Percentiles rank a stretch among this genome's conserved stretches.
phyloP scores from a whole-genome alignment of 805 yeast species.

The Candida pini region DNA sequence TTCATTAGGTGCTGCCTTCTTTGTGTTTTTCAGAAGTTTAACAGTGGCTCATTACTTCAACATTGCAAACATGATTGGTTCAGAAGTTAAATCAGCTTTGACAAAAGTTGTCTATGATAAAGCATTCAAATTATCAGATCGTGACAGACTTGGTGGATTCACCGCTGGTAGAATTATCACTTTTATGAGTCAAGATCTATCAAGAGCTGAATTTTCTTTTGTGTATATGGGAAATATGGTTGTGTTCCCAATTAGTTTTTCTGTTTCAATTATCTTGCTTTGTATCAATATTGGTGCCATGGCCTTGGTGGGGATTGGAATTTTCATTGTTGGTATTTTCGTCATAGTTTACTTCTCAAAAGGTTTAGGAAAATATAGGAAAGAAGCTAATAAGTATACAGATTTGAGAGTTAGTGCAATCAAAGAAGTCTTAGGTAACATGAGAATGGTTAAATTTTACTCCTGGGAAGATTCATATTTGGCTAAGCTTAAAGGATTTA shows the following conservation, averaged over 20 bases:
- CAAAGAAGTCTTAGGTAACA: slow-evolving; percentile 70
- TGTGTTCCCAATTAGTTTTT: slow-evolving; percentile 56
- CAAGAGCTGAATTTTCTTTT: slow-evolving; percentile 69
- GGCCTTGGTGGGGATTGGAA: slow-evolving; percentile 66
- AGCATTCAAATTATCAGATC: slow-evolving; percentile 52
- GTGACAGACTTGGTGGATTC: slow-evolving; percentile 51
- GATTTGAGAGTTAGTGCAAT: slow-evolving; percentile 71
- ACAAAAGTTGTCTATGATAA: slow-evolving; percentile 65
- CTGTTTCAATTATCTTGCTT: slow-evolving; percentile 56
- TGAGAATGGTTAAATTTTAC: slow-evolving; percentile 77
- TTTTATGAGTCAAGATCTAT: slow-evolving; percentile 71
- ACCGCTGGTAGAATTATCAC: slow-evolving; percentile 70
- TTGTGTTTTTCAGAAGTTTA: slow-evolving; percentile 45
- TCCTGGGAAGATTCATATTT: slow-evolving; percentile 85
- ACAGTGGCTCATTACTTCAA: slow-evolving; percentile 58
- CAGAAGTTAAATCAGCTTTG: slow-evolving; percentile 59
- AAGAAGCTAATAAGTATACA: slow-evolving; percentile 51
- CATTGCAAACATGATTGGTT: slow-evolving; percentile 55
- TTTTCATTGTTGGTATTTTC: slow-evolving; percentile 45
- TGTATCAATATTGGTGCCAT: slow-evolving; percentile 63
- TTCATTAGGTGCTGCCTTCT: slow-evolving; percentile 60
- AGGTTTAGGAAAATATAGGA: slow-evolving; percentile 47
- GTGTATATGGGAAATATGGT: slow-evolving; percentile 59
- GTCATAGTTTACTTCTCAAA: slow-evolving; percentile 42
- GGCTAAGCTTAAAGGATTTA: slow-evolving; percentile 44